Percentiles rank a stretch among this genome's conserved stretches.
These are phyloP conservation scores for Cyclotella distinguenda DNA, from an alignment of 108 stramenopile species.

Conservation along the genomic window DNA sequence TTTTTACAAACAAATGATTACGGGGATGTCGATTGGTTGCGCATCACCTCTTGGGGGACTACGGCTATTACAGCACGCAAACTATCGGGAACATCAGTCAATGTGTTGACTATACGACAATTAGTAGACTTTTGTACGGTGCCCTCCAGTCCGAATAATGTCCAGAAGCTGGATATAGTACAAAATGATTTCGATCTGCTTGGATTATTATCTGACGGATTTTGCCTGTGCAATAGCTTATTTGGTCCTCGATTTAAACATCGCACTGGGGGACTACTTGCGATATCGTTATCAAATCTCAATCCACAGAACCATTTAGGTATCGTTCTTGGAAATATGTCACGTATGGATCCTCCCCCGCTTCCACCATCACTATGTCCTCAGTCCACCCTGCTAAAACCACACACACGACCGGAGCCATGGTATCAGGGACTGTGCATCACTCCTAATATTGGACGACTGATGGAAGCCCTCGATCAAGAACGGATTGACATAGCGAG, in stretches of 20 bases:
- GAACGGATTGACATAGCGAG: conserved; percentile 63
- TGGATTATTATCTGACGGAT: conserved; percentile 22
- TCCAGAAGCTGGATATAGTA: neutral
- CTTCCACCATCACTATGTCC: conserved; percentile 28
- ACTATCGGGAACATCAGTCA: conserved; percentile 48
- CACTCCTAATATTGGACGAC: conserved; percentile 59
- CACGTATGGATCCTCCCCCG: conserved; percentile 65
- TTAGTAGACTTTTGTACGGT: conserved; percentile 61
- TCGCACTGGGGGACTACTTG: conserved; percentile 54
- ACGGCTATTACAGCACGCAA: conserved; percentile 65
- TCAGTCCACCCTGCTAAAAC: neutral
- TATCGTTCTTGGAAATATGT: conserved; percentile 66
- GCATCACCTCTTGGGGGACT: conserved; percentile 69
- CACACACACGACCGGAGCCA: conserved; percentile 28
- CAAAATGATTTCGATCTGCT: neutral
- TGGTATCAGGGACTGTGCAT: conserved; percentile 69
- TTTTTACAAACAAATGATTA: neutral
- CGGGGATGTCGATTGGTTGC: conserved; percentile 9
- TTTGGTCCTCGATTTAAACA: conserved; percentile 52
- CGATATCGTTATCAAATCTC: conserved; percentile 66
- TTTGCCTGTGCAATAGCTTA: conserved; percentile 35
- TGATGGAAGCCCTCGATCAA: conserved; percentile 60
- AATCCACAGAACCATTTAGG: conserved; percentile 74
- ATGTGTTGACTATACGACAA: conserved; percentile 56
- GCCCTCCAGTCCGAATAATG: conserved; percentile 20